Percentiles rank a stretch among this genome's conserved stretches.
phyloP scores from a whole-genome alignment of 2,329 filamentous ascomycete genomes.

The Emergomyces pasteurianus region DNA sequence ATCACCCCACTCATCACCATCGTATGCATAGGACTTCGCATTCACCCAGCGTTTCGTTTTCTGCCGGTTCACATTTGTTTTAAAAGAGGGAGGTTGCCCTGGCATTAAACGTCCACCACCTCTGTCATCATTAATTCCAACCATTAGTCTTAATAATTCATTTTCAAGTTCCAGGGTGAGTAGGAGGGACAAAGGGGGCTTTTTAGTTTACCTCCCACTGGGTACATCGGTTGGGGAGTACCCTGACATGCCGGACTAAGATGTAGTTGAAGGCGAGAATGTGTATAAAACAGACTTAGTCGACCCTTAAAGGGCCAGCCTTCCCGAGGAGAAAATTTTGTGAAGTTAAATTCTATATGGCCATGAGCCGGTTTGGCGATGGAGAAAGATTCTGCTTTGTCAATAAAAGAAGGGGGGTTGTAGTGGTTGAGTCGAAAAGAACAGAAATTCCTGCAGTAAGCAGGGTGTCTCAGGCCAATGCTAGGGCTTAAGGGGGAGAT shows the following conservation, averaged over 20 bases:
- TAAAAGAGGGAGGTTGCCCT: constrained; percentile 49
- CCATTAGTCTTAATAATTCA: background rate
- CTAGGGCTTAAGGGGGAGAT: background rate
- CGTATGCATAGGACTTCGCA: constrained; percentile 74
- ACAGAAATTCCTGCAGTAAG: background rate
- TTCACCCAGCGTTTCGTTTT: constrained; percentile 96
- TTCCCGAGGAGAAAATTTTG: background rate
- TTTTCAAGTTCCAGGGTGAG: background rate
- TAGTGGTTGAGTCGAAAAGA: background rate
- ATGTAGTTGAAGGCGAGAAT: background rate
- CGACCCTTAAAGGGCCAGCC: background rate
- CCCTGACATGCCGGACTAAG: constrained; percentile 2
- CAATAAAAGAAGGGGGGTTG: background rate
- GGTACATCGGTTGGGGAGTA: constrained; percentile 6
- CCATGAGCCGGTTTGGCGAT: background rate
- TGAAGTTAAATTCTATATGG: background rate
- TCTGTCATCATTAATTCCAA: constrained; percentile 1
- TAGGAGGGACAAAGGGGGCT: background rate
- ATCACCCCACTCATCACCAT: constrained; percentile 86
- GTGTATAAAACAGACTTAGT: background rate
- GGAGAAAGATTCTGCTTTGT: background rate
- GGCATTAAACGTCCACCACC: constrained; percentile 14
- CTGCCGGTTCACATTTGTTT: constrained; percentile 73
- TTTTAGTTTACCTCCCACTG: constrained; percentile 4
- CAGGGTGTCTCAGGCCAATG: background rate